A percentile compares a stretch with the other conserved stretches of the same genome.
Conservation (phyloP, 2,329 filamentous ascomycete genomes). For the Sporothrix pallida region DNA sequence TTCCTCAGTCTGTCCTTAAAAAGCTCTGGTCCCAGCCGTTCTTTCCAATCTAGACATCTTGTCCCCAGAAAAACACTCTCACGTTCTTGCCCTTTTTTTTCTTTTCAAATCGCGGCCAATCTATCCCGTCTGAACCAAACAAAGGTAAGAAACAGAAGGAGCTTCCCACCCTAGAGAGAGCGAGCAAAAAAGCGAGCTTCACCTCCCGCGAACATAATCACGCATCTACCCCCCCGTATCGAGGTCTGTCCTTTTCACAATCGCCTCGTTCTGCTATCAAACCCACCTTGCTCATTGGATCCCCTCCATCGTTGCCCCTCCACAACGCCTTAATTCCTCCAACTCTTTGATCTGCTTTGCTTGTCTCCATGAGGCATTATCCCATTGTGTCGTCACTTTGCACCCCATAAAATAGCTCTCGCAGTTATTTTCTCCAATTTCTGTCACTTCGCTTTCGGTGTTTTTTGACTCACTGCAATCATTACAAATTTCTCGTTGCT, state of each 20-base stretch:
- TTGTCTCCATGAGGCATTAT: constrained; percentile 36
- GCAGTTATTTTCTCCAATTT: neutral
- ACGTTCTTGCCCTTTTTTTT: constrained; percentile 22
- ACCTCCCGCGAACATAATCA: constrained; percentile 30
- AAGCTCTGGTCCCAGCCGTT: constrained; percentile 11
- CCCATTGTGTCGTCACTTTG: constrained; percentile 20
- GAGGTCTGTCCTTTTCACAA: constrained; percentile 17
- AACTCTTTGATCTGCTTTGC: constrained; percentile 24
- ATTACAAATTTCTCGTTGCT: constrained; percentile 18
- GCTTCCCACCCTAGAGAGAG: constrained; percentile 28
- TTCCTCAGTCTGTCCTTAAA: constrained; percentile 27
- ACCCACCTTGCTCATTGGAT: constrained; percentile 10
- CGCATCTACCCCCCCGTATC: constrained; percentile 29
- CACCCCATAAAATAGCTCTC: constrained; percentile 25
- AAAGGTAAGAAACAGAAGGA: constrained; percentile 26
- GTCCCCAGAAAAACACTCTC: neutral
- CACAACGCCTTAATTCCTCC: constrained; percentile 32
- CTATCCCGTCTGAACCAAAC: constrained; percentile 21
- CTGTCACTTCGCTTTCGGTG: neutral
- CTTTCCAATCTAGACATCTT: constrained; percentile 27
- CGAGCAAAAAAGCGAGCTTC: constrained; percentile 35
- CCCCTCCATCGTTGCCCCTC: constrained; percentile 36
- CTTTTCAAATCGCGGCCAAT: neutral
- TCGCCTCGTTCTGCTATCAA: constrained; percentile 16
- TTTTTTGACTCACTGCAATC: constrained; percentile 28